A percentile compares a stretch with the other conserved stretches of the same genome.
These are phyloP conservation scores for Aureobasidium sp. DNA, from an alignment of 2,329 filamentous ascomycete genomes.

Conservation along the genomic window DNA sequence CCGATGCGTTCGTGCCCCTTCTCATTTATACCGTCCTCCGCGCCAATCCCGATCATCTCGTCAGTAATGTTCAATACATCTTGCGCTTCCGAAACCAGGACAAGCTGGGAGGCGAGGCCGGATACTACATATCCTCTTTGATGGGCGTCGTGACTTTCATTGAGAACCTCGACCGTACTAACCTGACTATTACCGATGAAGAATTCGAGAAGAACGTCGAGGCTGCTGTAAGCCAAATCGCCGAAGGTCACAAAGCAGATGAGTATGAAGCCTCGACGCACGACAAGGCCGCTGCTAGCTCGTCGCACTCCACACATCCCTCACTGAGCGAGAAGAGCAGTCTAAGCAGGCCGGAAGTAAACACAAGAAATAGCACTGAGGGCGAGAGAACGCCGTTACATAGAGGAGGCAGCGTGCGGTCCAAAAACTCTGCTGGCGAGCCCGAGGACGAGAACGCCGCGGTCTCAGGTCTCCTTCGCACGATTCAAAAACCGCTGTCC, in stretches of 20 bases:
- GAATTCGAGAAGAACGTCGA: constrained; percentile 98
- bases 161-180: constrained; percentile 90
- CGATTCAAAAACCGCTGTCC: constrained; percentile 83
- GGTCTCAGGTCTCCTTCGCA: constrained; percentile 76
- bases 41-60: constrained; percentile 88
- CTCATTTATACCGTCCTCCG: constrained; percentile 94
- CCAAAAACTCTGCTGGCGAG: constrained; percentile 1
- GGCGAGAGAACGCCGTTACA: constrained; percentile 53
- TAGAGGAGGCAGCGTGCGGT: constrained; percentile 29
- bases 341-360: constrained; percentile 50
- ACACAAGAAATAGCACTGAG: constrained; percentile 53
- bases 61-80: constrained; percentile 98
- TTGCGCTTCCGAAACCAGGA: constrained; percentile 95
- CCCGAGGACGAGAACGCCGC: constrained; percentile 59
- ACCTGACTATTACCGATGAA: constrained; percentile 84
- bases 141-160: constrained; percentile 96
- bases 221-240: constrained; percentile 88
- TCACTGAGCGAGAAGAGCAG: constrained; percentile 42
- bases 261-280: constrained; percentile 36
- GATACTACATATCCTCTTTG: constrained; percentile 93
- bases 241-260: constrained; percentile 69
- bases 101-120: constrained; percentile 93
- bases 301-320: constrained; percentile 24
- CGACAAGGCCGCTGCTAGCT: constrained; percentile 24
- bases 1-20: constrained; percentile 90